Evolutionary conservation across 2,329 filamentous ascomycete genomes (phyloP).

Genomic region (Sporothrix variecibatus): DNA sequence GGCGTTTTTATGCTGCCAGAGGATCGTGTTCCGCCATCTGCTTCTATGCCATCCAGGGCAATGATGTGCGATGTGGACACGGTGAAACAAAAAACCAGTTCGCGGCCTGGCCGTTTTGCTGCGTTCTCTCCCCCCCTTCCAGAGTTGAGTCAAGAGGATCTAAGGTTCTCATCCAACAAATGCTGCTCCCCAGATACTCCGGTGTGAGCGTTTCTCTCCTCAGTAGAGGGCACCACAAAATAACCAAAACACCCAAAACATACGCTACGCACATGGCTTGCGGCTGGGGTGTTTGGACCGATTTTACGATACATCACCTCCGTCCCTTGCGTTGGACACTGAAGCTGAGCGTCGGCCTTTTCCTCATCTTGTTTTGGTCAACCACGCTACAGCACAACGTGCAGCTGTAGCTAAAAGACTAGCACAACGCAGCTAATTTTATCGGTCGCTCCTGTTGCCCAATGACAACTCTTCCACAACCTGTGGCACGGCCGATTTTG

Average conservation of each 20-base stretch:
- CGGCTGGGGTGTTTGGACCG: neutral
- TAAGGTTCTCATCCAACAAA: neutral
- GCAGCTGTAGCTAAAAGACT: slow-evolving; percentile 7
- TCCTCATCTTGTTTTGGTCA: slow-evolving; percentile 12
- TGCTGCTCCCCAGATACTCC: neutral
- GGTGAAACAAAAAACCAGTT: neutral
- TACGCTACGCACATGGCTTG: neutral
- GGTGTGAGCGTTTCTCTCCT: neutral
- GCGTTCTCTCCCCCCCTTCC: neutral
- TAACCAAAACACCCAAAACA: neutral
- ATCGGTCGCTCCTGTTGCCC: neutral
- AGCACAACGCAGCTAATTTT: slow-evolving; percentile 15
- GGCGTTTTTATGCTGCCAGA: neutral
- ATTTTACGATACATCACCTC: neutral
- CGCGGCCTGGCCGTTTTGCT: neutral
- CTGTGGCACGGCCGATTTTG: slow-evolving; percentile 2
- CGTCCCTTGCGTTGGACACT: neutral
- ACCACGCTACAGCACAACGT: slow-evolving; percentile 4
- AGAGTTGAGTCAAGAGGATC: neutral
- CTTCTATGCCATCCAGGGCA: slow-evolving; percentile 1
- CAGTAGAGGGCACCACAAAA: neutral
- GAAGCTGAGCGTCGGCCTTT: neutral
- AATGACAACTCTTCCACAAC: neutral
- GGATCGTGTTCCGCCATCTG: neutral
- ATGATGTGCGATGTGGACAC: slow-evolving; percentile 13